Percentiles rank a stretch among this genome's conserved stretches.
Evolutionary conservation across 2,329 filamentous ascomycete species (phyloP).

Genomic region (Teratosphaeria destructans): DNA sequence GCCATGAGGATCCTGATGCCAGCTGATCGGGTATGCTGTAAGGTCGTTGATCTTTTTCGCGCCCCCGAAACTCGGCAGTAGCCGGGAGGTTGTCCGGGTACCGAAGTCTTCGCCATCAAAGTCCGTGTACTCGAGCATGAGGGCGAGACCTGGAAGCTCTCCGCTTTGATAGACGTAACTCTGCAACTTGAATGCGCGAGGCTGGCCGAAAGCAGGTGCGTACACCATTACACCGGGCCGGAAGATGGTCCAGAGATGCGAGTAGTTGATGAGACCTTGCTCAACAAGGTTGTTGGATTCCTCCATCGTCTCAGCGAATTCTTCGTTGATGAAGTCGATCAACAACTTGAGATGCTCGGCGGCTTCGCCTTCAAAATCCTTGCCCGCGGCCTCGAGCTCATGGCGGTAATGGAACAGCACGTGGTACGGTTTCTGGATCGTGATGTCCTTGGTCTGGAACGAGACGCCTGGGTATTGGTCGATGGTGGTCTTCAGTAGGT

Average conservation of each 20-base stretch:
- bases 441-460: constrained; percentile 21
- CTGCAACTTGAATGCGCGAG: constrained; percentile 19
- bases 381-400: constrained; percentile 14
- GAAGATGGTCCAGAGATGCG: constrained; percentile 36
- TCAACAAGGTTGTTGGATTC: constrained; percentile 21
- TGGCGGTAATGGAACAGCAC: constrained; percentile 20
- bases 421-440: constrained; percentile 18
- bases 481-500: constrained; percentile 17
- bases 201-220: constrained; percentile 19
- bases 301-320: constrained; percentile 18
- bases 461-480: constrained; percentile 18
- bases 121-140: constrained; percentile 22
- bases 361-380: constrained; percentile 19
- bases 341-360: constrained; percentile 24
- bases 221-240: constrained; percentile 25
- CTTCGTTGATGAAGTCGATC: constrained; percentile 19
- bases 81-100: constrained; percentile 4
- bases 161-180: constrained; percentile 19
- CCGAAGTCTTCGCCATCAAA: constrained; percentile 26
- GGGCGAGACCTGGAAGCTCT: constrained; percentile 15
- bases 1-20: constrained; percentile 8
- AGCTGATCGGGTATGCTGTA: constrained; percentile 15
- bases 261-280: constrained; percentile 24
- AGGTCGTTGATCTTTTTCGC: constrained; percentile 14
- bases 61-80: constrained; percentile 14